Evolutionary conservation across 345 rosid genomes (phyloP), one percentile per base, ranked within the genome.

Genomic region (Xanthoceras sorbifolium): DNA sequence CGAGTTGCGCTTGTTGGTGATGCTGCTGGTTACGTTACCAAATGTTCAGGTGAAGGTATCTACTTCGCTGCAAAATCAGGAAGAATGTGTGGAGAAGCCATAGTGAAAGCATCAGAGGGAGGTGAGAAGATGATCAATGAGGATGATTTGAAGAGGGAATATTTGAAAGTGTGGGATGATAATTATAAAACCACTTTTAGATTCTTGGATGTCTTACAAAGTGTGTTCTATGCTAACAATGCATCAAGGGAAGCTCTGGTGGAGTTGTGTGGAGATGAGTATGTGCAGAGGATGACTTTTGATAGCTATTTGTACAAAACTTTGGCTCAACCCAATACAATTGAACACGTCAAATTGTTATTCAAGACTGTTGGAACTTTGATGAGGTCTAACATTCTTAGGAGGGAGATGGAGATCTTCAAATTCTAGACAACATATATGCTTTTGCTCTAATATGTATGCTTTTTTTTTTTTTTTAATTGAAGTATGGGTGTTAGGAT

Each of bases 21-120:
- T 22, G 95, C 91, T 4, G 95, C 93, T 0, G 91, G 95, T 31
- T 89, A 88, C 55, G 93, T 91, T 22, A 88, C 89, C 0, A 91
- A 88, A 61, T 88, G 93, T 55, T 87, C 93, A 2, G 93, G 93
- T 1, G 93, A 91, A 70, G 93, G 95, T 23, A 91, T 91, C 10
- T 89, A 89, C 48, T 91, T 91, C 29, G 93, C 91, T 25, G 90
- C 93, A n/a, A 91, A 86, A n/a, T 87, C 90, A 0, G 91, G 93
- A 42, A 76, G 90, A 60, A 87, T 89, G 84, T 86, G 91, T 66
- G 90, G 90, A 15, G 91, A 91, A 54, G 95, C 84, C 1, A 85
- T 91, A 10, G 91, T 89, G 73, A 85, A 68, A 75, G 89, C 89
- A 17, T 91, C 93, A 11, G 89, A 84, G 52, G 84, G 89, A 6